These are phyloP conservation scores for Ambispora gerdemannii DNA, from an alignment of 192 early-diverging fungal species.

Conservation along the genomic window DNA sequence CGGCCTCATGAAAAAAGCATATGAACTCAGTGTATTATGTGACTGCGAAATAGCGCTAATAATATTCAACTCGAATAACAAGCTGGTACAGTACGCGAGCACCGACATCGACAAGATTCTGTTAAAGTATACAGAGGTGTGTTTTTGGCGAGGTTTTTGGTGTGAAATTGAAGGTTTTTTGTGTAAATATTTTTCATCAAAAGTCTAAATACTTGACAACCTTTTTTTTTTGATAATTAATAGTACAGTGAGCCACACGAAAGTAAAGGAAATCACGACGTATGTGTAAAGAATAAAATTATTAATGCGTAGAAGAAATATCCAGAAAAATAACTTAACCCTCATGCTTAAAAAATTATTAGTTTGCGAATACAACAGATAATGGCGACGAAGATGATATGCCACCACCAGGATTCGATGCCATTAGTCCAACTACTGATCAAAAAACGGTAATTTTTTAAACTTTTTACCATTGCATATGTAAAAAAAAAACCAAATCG, in stretches of 20 bases:
- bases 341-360: too few species aligned
- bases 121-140: slow-evolving; percentile 83
- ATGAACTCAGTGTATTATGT: slow-evolving; percentile 91
- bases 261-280: slow-evolving; percentile 40
- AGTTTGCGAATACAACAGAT: slow-evolving; percentile 27
- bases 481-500: too few species aligned
- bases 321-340: too few species aligned
- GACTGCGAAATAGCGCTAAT: slow-evolving; percentile 93
- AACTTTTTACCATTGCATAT: not conserved
- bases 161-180: too few species aligned
- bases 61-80: slow-evolving; percentile 91
- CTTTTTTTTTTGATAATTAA: slow-evolving; percentile 19
- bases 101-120: slow-evolving; percentile 93
- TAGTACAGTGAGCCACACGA: slow-evolving; percentile 37
- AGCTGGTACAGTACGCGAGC: slow-evolving; percentile 89
- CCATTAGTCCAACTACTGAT: not conserved
- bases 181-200: too few species aligned
- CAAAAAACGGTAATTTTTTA: not conserved
- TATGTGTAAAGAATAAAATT: too few species aligned
- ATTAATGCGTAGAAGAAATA: too few species aligned
- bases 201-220: too few species aligned
- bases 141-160: too few species aligned
- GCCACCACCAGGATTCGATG: slow-evolving; percentile 27
- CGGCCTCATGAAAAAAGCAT: slow-evolving; percentile 96
- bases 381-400: slow-evolving; percentile 24